Percentiles rank a stretch among this genome's conserved stretches.
Evolutionary conservation across 2,329 filamentous ascomycete species (phyloP).

Genomic region (Emergomyces pasteurianus): DNA sequence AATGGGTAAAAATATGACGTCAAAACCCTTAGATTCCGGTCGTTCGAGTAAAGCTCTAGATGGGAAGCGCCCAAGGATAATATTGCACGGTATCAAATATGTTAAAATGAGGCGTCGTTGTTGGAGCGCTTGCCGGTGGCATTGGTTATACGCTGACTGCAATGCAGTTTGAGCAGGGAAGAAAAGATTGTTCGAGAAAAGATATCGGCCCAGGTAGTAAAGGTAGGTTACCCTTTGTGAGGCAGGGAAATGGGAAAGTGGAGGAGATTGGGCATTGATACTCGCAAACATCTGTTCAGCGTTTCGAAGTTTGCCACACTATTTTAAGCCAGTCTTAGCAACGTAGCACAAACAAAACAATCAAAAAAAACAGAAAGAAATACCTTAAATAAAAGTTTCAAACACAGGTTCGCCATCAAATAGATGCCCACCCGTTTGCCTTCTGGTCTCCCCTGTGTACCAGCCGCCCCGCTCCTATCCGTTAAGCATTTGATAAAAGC

Average conservation of each 20-base stretch:
- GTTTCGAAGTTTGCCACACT: conserved; percentile 71
- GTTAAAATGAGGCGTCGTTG: conserved; percentile 73
- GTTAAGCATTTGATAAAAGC: conserved; percentile 84
- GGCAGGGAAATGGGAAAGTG: conserved; percentile 68
- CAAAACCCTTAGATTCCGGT: conserved; percentile 56
- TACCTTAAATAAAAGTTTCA: conserved; percentile 77
- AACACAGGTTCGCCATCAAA: conserved; percentile 77
- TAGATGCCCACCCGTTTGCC: conserved; percentile 84
- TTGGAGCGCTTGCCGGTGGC: conserved; percentile 43
- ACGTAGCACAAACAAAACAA: neutral
- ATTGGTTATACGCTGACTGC: conserved; percentile 69
- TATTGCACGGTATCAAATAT: conserved; percentile 70
- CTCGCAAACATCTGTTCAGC: conserved; percentile 84
- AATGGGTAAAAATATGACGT: conserved; percentile 59
- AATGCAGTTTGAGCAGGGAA: conserved; percentile 63
- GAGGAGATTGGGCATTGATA: conserved; percentile 71
- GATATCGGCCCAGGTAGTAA: conserved; percentile 85
- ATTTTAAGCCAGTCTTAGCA: neutral
- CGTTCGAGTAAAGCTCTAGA: conserved; percentile 52
- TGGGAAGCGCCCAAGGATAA: conserved; percentile 76
- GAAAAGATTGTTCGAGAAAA: conserved; percentile 76
- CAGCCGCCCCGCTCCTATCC: conserved; percentile 57
- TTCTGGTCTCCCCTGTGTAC: conserved; percentile 53
- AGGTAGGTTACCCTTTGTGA: conserved; percentile 83
- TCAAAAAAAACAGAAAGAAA: neutral